Base-by-base conservation (phyloP, 805 yeast genomes). In the Starmerella powellii region DNA sequence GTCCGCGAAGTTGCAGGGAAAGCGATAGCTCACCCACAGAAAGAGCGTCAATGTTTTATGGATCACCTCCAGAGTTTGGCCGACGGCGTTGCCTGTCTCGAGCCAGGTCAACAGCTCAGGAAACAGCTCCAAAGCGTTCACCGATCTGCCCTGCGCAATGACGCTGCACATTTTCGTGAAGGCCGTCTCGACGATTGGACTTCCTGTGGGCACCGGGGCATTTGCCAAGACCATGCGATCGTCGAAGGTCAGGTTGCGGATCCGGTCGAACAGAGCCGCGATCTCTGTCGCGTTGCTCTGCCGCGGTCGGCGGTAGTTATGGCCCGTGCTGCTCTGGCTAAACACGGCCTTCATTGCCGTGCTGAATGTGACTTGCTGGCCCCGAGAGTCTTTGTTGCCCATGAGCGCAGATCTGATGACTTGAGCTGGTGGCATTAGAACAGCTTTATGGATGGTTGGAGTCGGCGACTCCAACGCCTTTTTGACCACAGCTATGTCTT, bases 11-110 rank as follows among this genome's bases (percentile, higher is more conserved):
- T 75, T 69, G 24, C 79, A 75, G 1, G 96, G 94, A 66, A 80
- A 88, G 54, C 96, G 66, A 58, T 83, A 87, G 41, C 82, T 71
- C 47, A 88, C 66, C 98, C 98, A 88, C 56, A 84, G 64, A 56
- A 74, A 88, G 6, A 82, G 62, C 51, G 77, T 70, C 15, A 83
- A 68, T 34, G 73, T 63, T 49, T 75, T 74, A 62, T 86, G 94
- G 45, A 80, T 63, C 4, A 70, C 68, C 56, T 86, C 96, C 17
- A 78, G 61, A 26, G 57, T 56, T 48, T 46, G 47, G 4, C 45
- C 23, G 4, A 28, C 37, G 8, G 42, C 21, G 13, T 23, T 35
- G 4, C 38, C 29, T 10, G 21, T 17, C 3, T 20, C 23, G 11
- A 40, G 45, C 21, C 34, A 27, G 15, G 28, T 39, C 30, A 47